Conservation (phyloP, 306 rosid species). For the Morella rubra region DNA sequence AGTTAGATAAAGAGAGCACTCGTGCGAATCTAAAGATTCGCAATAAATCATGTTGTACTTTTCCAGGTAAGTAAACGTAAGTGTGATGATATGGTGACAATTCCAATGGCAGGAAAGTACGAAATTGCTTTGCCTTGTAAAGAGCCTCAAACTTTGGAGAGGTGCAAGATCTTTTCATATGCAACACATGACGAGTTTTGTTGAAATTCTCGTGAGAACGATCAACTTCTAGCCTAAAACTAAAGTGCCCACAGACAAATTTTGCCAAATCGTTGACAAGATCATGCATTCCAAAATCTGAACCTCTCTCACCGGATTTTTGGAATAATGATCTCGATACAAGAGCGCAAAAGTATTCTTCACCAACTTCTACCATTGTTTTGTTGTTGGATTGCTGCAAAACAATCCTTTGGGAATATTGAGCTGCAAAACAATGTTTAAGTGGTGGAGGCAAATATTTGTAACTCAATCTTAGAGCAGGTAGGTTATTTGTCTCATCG, state of each 20-base stretch:
- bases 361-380: constrained; percentile 18
- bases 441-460: no score
- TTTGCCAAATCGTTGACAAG: constrained; percentile 26
- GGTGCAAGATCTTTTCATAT: neutral
- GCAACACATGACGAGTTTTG: constrained; percentile 17
- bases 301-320: neutral
- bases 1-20: no score
- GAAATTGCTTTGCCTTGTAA: neutral
- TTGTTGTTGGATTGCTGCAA: no score
- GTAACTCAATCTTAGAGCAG: no score
- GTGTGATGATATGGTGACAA: no score
- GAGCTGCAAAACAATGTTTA: no score
- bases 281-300: constrained; percentile 26
- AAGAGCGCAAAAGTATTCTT: constrained; percentile 7
- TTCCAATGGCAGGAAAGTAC: neutral
- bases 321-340: constrained; percentile 29
- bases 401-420: no score
- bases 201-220: neutral
- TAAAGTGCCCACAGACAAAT: neutral
- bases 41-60: neutral
- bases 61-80: neutral
- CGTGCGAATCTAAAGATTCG: neutral
- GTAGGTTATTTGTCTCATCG: no score
- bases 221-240: neutral
- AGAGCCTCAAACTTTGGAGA: neutral